These are phyloP conservation scores for Podaxis sp. DNA, from an alignment of 768 basidiomycete genomes.

Conservation along the genomic window DNA sequence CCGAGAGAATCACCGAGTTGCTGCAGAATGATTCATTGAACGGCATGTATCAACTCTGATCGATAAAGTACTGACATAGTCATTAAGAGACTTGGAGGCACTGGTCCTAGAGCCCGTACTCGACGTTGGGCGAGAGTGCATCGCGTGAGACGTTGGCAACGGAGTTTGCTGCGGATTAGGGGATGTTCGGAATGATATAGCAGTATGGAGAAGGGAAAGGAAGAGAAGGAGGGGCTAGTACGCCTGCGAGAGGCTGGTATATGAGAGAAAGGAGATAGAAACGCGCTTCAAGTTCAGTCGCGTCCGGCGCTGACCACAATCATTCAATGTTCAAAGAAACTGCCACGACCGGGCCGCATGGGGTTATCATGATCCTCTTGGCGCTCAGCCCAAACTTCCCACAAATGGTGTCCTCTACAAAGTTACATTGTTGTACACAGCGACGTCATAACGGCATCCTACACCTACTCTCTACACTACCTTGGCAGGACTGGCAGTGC, in stretches of 20 bases:
- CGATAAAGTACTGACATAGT: slow-evolving; percentile 44
- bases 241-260: slow-evolving; percentile 9
- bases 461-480: background rate
- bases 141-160: slow-evolving; percentile 16
- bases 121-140: slow-evolving; percentile 34
- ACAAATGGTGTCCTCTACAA: slow-evolving; percentile 13
- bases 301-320: slow-evolving; percentile 42
- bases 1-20: slow-evolving; percentile 97
- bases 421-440: background rate
- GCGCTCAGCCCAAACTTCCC: slow-evolving; percentile 16
- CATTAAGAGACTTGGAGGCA: slow-evolving; percentile 55
- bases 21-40: slow-evolving; percentile 33
- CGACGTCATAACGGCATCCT: background rate
- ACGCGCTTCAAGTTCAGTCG: slow-evolving; percentile 32
- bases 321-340: slow-evolving; percentile 19
- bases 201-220: slow-evolving; percentile 6
- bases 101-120: slow-evolving; percentile 32
- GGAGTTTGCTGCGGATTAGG: slow-evolving; percentile 8
- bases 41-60: background rate
- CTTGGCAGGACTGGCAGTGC: background rate
- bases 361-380: background rate
- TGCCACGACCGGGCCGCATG: slow-evolving; percentile 12
- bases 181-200: slow-evolving; percentile 4
- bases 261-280: slow-evolving; percentile 10
- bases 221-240: slow-evolving; percentile 1